Conservation (phyloP, 2,329 filamentous ascomycete genomes). For the Leptographium lundbergii region DNA sequence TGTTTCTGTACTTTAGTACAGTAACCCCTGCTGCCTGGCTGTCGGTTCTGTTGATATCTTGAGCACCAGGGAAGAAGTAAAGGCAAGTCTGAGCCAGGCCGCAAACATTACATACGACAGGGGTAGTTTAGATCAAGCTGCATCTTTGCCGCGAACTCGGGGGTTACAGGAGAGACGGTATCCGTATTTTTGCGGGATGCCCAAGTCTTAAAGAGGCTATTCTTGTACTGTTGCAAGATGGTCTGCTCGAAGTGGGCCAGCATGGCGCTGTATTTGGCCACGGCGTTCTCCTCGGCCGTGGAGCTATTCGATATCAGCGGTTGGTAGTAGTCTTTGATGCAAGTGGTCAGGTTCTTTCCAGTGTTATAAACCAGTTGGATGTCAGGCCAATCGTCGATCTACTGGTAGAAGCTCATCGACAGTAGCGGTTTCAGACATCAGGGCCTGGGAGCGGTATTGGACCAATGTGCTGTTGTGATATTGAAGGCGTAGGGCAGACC, state of each 20-base stretch:
- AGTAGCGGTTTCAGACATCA: no score
- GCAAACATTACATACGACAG: neutral
- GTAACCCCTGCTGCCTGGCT: constrained; percentile 30
- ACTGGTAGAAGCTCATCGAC: no score
- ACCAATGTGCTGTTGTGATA: constrained; percentile 29
- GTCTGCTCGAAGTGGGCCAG: constrained; percentile 25
- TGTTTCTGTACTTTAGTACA: constrained; percentile 27
- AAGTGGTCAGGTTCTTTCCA: constrained; percentile 23
- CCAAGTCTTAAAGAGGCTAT: constrained; percentile 34
- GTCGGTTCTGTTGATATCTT: constrained; percentile 11
- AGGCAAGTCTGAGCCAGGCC: constrained; percentile 25
- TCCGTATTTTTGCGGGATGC: constrained; percentile 28
- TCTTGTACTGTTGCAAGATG: constrained; percentile 19
- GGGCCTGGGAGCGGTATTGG: no score
- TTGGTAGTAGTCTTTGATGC: constrained; percentile 37
- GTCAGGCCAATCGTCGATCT: constrained; percentile 27
- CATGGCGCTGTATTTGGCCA: constrained; percentile 31
- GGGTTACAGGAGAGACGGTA: constrained; percentile 26
- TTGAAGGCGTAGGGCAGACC: constrained; percentile 37
- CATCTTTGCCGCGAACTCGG: constrained; percentile 21
- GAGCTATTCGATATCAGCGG: constrained; percentile 13
- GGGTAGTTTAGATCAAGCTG: no score
- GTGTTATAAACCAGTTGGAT: constrained; percentile 30
- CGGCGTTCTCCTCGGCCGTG: constrained; percentile 24
- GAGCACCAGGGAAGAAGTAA: constrained; percentile 21